phyloP scores from a whole-genome alignment of 768 basidiomycete genomes.

The Nevesoporus exiguus region DNA sequence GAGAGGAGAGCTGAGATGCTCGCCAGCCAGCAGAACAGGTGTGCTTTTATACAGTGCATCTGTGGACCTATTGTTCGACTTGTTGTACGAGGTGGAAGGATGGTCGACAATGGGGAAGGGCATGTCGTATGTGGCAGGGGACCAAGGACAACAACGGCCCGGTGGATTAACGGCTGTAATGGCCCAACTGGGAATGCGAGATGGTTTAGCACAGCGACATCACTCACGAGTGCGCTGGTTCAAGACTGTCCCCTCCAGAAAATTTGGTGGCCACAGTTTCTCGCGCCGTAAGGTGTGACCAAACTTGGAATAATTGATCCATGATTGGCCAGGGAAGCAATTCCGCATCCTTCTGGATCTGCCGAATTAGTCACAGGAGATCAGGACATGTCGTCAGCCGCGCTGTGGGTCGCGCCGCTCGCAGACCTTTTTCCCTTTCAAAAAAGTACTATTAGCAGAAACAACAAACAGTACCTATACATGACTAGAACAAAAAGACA shows the following conservation, averaged over 20 bases:
- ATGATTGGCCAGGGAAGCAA: constrained; percentile 89
- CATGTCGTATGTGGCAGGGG: background rate
- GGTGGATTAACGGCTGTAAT: constrained; percentile 73
- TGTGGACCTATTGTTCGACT: background rate
- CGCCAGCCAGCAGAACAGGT: background rate
- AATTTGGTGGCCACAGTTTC: constrained; percentile 80
- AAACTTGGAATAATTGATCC: constrained; percentile 81
- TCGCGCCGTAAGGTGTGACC: constrained; percentile 59
- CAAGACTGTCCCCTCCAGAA: constrained; percentile 93
- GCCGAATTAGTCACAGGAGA: constrained; percentile 95
- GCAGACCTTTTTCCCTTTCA: constrained; percentile 58
- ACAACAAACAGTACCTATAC: constrained; percentile 27
- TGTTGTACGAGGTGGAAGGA: background rate
- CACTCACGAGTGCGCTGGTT: constrained; percentile 80
- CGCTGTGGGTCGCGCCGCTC: constrained; percentile 65
- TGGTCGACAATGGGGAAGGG: no score
- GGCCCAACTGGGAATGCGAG: constrained; percentile 84
- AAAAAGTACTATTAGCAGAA: constrained; percentile 21
- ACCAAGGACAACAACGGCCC: constrained; percentile 5
- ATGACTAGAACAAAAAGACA: constrained; percentile 12
- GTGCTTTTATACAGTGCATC: constrained; percentile 10
- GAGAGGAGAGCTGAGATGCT: background rate
- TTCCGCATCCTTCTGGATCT: constrained; percentile 84
- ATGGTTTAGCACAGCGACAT: constrained; percentile 56
- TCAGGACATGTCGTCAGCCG: constrained; percentile 82